phyloP scores from a whole-genome alignment of 2,329 filamentous ascomycete genomes.

The Monosporascus sp. region DNA sequence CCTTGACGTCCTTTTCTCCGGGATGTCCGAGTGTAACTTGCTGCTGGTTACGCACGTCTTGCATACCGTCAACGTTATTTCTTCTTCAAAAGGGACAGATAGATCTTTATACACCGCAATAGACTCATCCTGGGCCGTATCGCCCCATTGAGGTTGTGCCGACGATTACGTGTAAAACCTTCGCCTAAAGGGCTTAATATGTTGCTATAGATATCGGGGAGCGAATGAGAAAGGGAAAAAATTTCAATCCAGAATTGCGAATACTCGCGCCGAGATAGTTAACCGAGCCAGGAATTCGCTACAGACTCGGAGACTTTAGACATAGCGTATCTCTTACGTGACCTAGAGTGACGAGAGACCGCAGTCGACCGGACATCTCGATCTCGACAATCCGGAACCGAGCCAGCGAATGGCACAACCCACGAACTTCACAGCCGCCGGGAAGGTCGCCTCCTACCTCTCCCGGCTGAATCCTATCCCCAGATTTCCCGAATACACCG shows the following conservation, averaged over 20 bases:
- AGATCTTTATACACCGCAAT: not conserved
- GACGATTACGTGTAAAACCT: not conserved
- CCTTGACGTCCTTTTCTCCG: not conserved
- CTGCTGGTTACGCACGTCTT: not conserved
- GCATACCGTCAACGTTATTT: not conserved
- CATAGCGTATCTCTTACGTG: no score
- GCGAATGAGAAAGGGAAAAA: no score
- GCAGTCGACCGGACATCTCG: not conserved
- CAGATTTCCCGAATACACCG: conserved; percentile 67
- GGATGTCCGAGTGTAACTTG: not conserved
- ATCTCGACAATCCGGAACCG: not conserved
- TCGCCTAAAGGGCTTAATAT: not conserved
- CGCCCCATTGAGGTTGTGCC: not conserved
- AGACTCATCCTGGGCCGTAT: not conserved
- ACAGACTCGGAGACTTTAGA: no score
- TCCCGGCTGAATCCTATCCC: conserved; percentile 62
- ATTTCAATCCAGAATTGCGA: no score
- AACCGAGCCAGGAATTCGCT: no score
- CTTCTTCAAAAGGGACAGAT: not conserved
- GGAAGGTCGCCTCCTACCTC: conserved; percentile 42
- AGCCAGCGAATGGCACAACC: conserved; percentile 14
- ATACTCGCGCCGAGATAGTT: no score
- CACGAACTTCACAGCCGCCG: conserved; percentile 12
- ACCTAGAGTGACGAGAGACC: not conserved
- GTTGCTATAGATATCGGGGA: no score